Evolutionary conservation across 2,329 filamentous ascomycete genomes (phyloP), one percentile per base, ranked within the genome.

Genomic region (Penicillium sp.): DNA sequence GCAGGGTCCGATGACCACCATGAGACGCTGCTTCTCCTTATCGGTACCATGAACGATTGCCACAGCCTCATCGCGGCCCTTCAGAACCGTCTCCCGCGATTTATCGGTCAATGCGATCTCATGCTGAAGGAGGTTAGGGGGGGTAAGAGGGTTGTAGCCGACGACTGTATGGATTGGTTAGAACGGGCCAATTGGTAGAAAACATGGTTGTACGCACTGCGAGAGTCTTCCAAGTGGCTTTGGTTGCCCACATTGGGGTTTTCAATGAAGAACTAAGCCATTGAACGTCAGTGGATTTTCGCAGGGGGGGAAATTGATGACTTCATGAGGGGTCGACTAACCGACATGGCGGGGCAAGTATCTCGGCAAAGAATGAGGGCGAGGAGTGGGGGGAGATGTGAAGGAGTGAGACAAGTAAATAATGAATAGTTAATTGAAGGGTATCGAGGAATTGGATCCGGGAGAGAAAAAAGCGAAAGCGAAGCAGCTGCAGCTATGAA

Each of bases 101-200:
- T 66, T 65, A 4, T 74, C 65, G 21, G 75, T 73, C 63, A 74
- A 62, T 32, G 82, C 78, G 66, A 99, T 93, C 74, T 97, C 92
- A 80, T 93, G 89, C 75, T 97, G 93, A 54, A 99, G 90, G 58
- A 99, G 86, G 68, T 96, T 90, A 56, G 94, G 94, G 6, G 94
- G 87, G 12, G 91, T 97, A 61, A 99, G 80, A 65, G 90, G 93
- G 72, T 96, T 96, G 82, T 95, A 93, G 64, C 93, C 93, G 57
- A 88, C 87, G 73, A 91, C 88, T 90, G 58, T 45, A 32, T 27
- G 43, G 10, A 41, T 20, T 34, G 34, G 45, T 30, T 54, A 34
- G 42, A 20, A 29, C 30, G 34, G 40, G 27, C 21, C 20, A 46
- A 40, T 51, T 40, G 33, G 12, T 13, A 12, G 3, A n/a, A 9